Conservation (phyloP, 1,284 basidiomycete genomes). For the Thelephora terrestris region DNA sequence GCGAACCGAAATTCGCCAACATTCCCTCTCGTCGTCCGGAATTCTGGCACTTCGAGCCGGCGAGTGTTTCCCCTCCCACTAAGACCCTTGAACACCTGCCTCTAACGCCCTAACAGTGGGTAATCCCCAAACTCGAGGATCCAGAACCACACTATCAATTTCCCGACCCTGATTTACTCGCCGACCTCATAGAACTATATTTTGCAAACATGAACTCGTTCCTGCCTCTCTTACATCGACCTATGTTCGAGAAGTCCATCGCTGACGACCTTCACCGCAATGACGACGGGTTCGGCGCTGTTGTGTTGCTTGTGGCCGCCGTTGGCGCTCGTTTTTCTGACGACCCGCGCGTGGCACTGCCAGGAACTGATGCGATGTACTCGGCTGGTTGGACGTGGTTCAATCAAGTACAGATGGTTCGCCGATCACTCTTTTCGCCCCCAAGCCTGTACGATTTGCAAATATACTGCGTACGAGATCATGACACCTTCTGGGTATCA, state of each 20-base stretch:
- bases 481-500: neutral
- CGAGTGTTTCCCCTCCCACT: conserved; percentile 7
- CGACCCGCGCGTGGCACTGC: conserved; percentile 53
- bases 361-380: conserved; percentile 35
- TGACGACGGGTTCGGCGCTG: conserved; percentile 55
- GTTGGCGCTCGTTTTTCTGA: conserved; percentile 60
- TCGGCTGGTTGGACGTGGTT: conserved; percentile 73
- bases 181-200: conserved; percentile 55
- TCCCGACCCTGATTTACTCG: conserved; percentile 54
- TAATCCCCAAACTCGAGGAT: conserved; percentile 22
- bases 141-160: conserved; percentile 29
- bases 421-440: conserved; percentile 45
- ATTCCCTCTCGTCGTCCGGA: conserved; percentile 16
- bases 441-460: conserved; percentile 65
- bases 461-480: conserved; percentile 30
- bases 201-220: conserved; percentile 54
- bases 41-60: conserved; percentile 22
- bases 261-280: conserved; percentile 45
- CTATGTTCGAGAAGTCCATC: conserved; percentile 59
- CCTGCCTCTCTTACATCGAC: conserved; percentile 69
- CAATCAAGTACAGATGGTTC: conserved; percentile 49
- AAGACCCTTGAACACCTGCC: conserved; percentile 2
- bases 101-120: conserved; percentile 17
- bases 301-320: conserved; percentile 69
- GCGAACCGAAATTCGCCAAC: neutral